These are phyloP conservation scores for Diaporthe sp. DNA, from an alignment of 2,329 filamentous ascomycete species.

Conservation along the genomic window DNA sequence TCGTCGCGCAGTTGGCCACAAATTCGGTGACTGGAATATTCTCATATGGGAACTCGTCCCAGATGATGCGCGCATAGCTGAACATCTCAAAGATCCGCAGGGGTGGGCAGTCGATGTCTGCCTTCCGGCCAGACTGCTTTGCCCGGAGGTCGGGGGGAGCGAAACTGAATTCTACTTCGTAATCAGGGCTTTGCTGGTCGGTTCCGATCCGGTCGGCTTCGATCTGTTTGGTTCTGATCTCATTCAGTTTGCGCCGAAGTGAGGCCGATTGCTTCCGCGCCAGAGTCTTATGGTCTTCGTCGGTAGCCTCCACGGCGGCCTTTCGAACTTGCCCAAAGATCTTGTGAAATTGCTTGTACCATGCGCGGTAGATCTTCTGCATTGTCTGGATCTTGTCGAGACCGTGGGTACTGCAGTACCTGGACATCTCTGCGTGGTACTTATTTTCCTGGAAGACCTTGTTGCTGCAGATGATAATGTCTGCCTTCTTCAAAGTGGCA, in stretches of 20 bases:
- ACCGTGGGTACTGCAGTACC: constrained; percentile 24
- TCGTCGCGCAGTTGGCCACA: constrained; percentile 49
- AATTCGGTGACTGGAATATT: constrained; percentile 50
- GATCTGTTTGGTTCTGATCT: not conserved
- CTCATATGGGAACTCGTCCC: constrained; percentile 60
- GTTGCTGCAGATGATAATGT: constrained; percentile 55
- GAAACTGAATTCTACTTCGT: not conserved
- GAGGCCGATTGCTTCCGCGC: not conserved
- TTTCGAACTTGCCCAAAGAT: not conserved
- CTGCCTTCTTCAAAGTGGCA: constrained; percentile 47
- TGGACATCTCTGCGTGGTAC: constrained; percentile 33
- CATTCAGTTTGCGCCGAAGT: not conserved
- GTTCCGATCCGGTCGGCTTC: not conserved
- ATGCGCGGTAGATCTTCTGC: constrained; percentile 37
- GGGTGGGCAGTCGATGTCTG: not conserved
- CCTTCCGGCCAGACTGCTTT: not conserved
- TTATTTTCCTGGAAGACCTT: constrained; percentile 44
- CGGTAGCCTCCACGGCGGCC: not conserved
- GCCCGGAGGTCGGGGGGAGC: not conserved
- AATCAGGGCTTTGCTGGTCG: not conserved
- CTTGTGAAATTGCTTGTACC: constrained; percentile 32
- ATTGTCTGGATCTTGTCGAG: constrained; percentile 14
- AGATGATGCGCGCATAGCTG: constrained; percentile 55
- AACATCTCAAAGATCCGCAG: constrained; percentile 52
- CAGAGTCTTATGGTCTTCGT: not conserved